These are phyloP conservation scores for Solanum chaucha DNA, from an alignment of 257 asterid genomes.

Conservation along the genomic window DNA sequence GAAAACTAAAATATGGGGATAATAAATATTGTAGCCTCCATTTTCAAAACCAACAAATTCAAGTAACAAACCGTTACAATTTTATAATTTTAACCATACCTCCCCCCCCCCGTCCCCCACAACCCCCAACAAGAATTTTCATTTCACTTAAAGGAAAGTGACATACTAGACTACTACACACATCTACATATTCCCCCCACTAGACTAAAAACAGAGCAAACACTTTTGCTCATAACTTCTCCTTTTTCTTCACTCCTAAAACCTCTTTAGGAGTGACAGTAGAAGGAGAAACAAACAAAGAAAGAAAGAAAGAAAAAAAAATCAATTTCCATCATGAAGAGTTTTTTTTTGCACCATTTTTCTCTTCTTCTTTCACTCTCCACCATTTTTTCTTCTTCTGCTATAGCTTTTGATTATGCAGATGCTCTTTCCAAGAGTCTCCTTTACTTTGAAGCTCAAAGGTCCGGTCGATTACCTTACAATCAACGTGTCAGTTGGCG, in stretches of 20 bases:
- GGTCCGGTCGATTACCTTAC: conserved; percentile 28
- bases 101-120: not conserved
- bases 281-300: not conserved
- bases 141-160: not conserved
- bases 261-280: conserved; percentile 1
- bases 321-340: not conserved
- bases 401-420: conserved; percentile 8
- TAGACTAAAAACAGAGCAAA: not conserved
- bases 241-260: conserved; percentile 7
- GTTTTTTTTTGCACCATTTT: not conserved
- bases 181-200: not conserved
- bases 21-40: not conserved
- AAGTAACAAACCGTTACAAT: not conserved
- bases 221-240: not conserved
- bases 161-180: not conserved
- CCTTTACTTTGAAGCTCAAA: conserved; percentile 24
- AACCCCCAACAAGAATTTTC: not conserved
- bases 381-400: not conserved
- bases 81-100: not conserved
- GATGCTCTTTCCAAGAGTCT: conserved; percentile 21
- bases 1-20: not conserved
- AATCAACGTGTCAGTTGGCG: conserved; percentile 29
- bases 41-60: not conserved
- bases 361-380: not conserved
- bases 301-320: too few relatives aligned